Evolutionary conservation across 2,329 filamentous ascomycete genomes (phyloP).

Genomic region (Paecilomyces variotii): DNA sequence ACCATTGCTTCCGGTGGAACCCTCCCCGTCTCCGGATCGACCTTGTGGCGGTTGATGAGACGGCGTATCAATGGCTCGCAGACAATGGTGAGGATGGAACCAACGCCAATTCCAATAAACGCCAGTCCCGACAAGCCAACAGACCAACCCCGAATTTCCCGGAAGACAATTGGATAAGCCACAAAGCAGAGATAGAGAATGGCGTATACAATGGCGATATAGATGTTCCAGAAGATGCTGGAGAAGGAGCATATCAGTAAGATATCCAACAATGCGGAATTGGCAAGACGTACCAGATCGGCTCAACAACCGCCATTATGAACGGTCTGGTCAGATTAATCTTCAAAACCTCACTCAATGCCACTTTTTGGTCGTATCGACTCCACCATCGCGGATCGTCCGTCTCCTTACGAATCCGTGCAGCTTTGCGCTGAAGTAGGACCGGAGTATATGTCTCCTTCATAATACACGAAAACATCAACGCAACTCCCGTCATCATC

Average conservation of each 20-base stretch:
- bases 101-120: constrained; percentile 64
- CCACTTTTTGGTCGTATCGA: constrained; percentile 65
- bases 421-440: constrained; percentile 60
- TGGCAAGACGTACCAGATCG: constrained; percentile 58
- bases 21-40: constrained; percentile 66
- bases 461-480: constrained; percentile 51
- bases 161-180: constrained; percentile 80
- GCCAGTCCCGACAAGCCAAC: constrained; percentile 66
- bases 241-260: constrained; percentile 2
- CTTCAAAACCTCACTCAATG: constrained; percentile 60
- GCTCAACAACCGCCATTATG: constrained; percentile 68
- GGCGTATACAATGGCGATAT: constrained; percentile 70
- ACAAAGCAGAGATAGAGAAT: constrained; percentile 88
- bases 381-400: constrained; percentile 68
- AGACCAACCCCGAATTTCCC: constrained; percentile 66
- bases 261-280: neutral
- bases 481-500: constrained; percentile 59
- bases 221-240: constrained; percentile 66
- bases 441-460: constrained; percentile 71
- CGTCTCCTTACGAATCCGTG: constrained; percentile 56
- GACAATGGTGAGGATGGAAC: constrained; percentile 44
- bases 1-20: constrained; percentile 73
- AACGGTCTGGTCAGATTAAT: constrained; percentile 72
- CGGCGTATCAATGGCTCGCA: constrained; percentile 62
- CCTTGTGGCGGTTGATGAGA: constrained; percentile 68